phyloP scores from a whole-genome alignment of 1,284 basidiomycete genomes.

The Marasmius sp. region DNA sequence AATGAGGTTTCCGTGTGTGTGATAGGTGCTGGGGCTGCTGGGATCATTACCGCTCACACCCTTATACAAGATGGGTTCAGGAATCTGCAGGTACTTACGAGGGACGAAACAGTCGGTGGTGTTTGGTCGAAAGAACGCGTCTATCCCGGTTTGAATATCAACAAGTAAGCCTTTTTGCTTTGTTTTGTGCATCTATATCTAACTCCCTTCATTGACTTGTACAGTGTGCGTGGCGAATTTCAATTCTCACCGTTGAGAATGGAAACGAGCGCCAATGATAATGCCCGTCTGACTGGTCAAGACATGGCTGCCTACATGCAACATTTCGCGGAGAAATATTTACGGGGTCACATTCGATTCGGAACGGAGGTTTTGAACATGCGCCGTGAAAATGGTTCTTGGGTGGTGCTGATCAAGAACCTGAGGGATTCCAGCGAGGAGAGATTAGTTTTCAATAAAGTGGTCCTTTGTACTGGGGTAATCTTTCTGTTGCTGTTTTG shows the following conservation, averaged over 20 bases:
- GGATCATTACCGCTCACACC: conserved; percentile 25
- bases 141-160: conserved; percentile 53
- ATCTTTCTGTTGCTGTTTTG: conserved; percentile 15
- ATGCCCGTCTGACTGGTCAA: conserved; percentile 47
- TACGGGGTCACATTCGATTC: conserved; percentile 44
- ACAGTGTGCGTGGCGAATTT: conserved; percentile 61
- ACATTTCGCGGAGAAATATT: conserved; percentile 43
- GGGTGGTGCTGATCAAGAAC: conserved; percentile 33
- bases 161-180: conserved; percentile 43
- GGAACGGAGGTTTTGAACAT: conserved; percentile 46
- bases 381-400: conserved; percentile 39
- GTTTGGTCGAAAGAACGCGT: conserved; percentile 26
- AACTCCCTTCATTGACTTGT: neutral
- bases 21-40: conserved; percentile 26
- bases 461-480: conserved; percentile 61
- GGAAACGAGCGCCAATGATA: conserved; percentile 28
- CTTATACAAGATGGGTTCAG: conserved; percentile 26
- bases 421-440: conserved; percentile 14
- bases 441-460: conserved; percentile 30
- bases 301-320: conserved; percentile 56
- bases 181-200: neutral
- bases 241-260: conserved; percentile 53
- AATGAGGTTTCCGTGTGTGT: conserved; percentile 10
- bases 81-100: conserved; percentile 23
- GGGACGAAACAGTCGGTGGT: conserved; percentile 24